A percentile compares a stretch with the other conserved stretches of the same genome.
Conservation (phyloP, 2,329 filamentous ascomycete species). For the Phyllosticta citribraziliensis region DNA sequence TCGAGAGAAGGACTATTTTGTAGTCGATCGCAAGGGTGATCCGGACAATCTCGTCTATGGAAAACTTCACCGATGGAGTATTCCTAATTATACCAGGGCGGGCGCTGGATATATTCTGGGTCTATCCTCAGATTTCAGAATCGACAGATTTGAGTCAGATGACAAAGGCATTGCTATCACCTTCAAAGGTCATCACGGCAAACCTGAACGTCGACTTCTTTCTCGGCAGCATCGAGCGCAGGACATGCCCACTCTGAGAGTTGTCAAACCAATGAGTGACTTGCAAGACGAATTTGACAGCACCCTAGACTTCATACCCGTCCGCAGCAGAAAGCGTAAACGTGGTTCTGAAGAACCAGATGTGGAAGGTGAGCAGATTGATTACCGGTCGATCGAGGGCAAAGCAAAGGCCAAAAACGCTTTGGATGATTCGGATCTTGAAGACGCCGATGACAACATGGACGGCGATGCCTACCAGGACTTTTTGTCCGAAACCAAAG, state of each 20-base stretch:
- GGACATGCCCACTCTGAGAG: constrained; percentile 19
- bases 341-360: constrained; percentile 10
- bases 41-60: constrained; percentile 65
- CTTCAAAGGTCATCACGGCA: constrained; percentile 27
- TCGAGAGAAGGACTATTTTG: constrained; percentile 35
- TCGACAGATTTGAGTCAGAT: constrained; percentile 55
- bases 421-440: constrained; percentile 27
- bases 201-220: constrained; percentile 38
- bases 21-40: constrained; percentile 68
- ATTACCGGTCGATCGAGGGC: constrained; percentile 31
- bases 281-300: constrained; percentile 4
- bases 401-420: constrained; percentile 15
- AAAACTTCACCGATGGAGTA: constrained; percentile 57
- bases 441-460: constrained; percentile 20
- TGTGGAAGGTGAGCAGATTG: constrained; percentile 15
- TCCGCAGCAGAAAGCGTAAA: constrained; percentile 18
- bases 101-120: constrained; percentile 66
- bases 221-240: constrained; percentile 17
- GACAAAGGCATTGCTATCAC: constrained; percentile 35
- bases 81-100: constrained; percentile 61
- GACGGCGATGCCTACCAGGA: constrained; percentile 7
- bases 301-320: constrained; percentile 22
- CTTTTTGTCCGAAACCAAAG: constrained; percentile 27
- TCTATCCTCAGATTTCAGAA: constrained; percentile 46
- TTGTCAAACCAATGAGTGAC: constrained; percentile 15